Percentiles rank a stretch among this genome's conserved stretches.
Conservation (phyloP, 108 stramenopile genomes). For the Aureococcus anophagefferens region DNA sequence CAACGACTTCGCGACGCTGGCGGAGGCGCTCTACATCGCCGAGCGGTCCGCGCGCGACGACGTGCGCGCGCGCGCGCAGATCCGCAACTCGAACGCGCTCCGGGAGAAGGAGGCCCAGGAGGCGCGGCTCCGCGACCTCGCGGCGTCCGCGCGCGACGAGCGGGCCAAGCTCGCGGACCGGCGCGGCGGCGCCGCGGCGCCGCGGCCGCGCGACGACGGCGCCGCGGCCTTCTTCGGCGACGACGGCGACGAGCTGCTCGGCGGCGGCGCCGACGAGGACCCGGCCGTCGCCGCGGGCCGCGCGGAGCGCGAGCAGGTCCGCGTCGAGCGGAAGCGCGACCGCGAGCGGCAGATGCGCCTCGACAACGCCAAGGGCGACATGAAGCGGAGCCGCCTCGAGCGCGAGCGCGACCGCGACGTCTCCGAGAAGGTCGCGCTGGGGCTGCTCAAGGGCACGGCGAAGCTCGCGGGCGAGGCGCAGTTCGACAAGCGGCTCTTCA, state of each 20-base stretch:
- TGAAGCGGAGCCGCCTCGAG: slow-evolving; percentile 67
- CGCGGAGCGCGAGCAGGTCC: slow-evolving; percentile 77
- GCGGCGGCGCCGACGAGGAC: slow-evolving; percentile 33
- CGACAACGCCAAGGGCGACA: slow-evolving; percentile 57
- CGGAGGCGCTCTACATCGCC: slow-evolving; percentile 86
- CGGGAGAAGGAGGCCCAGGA: slow-evolving; percentile 78
- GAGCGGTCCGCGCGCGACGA: slow-evolving; percentile 90
- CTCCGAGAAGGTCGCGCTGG: slow-evolving; percentile 93
- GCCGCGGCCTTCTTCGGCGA: background rate
- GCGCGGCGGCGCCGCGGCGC: background rate
- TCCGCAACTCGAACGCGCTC: slow-evolving; percentile 72
- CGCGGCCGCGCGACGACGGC: background rate
- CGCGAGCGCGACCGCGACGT: slow-evolving; percentile 79
- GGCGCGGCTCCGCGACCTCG: slow-evolving; percentile 80
- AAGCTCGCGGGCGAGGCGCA: slow-evolving; percentile 54
- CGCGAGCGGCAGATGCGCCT: slow-evolving; percentile 88
- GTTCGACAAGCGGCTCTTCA: slow-evolving; percentile 88
- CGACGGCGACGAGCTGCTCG: slow-evolving; percentile 32
- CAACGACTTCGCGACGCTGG: slow-evolving; percentile 85
- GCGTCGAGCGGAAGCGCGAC: slow-evolving; percentile 76
- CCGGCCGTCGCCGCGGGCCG: slow-evolving; percentile 66
- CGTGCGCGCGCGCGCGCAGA: slow-evolving; percentile 72
- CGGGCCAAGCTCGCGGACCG: slow-evolving; percentile 27
- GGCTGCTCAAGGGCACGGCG: slow-evolving; percentile 79
- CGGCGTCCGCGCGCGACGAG: slow-evolving; percentile 77